phyloP scores from a whole-genome alignment of 495 filamentous ascomycete species.

The Aspergillus affinis region DNA sequence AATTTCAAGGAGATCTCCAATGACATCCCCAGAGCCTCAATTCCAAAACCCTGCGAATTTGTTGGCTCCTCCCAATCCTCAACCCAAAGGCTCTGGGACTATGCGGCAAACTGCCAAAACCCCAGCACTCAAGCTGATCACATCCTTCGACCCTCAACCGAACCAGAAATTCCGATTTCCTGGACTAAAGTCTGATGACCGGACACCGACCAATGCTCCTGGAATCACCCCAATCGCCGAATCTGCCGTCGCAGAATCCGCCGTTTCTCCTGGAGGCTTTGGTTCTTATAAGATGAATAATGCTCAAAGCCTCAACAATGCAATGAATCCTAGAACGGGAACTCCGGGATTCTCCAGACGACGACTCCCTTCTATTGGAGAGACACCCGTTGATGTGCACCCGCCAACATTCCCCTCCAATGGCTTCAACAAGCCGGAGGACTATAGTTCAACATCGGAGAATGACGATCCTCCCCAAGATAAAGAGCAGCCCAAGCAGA shows the following conservation, averaged over 20 bases:
- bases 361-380: conserved; percentile 81
- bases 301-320: conserved; percentile 58
- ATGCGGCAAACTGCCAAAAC: conserved; percentile 61
- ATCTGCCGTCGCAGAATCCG: conserved; percentile 83
- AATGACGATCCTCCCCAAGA: conserved; percentile 39
- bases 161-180: conserved; percentile 66
- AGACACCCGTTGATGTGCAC: conserved; percentile 62
- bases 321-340: conserved; percentile 69
- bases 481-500: conserved; percentile 32
- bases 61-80: conserved; percentile 24
- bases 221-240: conserved; percentile 90
- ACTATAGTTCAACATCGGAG: conserved; percentile 48
- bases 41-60: conserved; percentile 31
- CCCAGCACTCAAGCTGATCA: conserved; percentile 90
- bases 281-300: conserved; percentile 64
- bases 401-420: conserved; percentile 46
- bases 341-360: conserved; percentile 70
- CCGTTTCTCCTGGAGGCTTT: conserved; percentile 72
- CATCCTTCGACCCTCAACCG: conserved; percentile 69
- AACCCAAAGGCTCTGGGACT: conserved; percentile 27
- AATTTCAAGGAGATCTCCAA: conserved; percentile 42
- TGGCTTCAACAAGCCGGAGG: conserved; percentile 41
- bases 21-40: conserved; percentile 37
- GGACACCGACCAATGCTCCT: conserved; percentile 71
- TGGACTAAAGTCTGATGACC: conserved; percentile 62